These are phyloP conservation scores for Trichoderma lentiforme DNA, from an alignment of 2,329 filamentous ascomycete genomes.

Conservation along the genomic window DNA sequence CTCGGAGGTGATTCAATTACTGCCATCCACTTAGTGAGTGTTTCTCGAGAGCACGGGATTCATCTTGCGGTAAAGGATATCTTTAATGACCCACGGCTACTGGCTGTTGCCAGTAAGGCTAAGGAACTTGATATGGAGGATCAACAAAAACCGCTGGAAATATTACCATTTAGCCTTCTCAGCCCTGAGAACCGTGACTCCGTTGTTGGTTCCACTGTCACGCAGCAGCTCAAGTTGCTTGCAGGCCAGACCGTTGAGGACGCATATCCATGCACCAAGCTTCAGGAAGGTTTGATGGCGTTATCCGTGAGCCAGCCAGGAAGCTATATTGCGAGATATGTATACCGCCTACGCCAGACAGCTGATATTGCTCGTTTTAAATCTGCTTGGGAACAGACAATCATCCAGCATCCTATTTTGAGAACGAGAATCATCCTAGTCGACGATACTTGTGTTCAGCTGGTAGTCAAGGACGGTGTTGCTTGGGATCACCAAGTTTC, in stretches of 20 bases:
- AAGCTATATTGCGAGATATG: constrained; percentile 34
- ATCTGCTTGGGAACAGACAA: constrained; percentile 27
- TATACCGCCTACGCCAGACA: constrained; percentile 21
- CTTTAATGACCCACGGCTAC: constrained; percentile 15
- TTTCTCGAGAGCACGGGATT: constrained; percentile 13
- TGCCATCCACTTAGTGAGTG: constrained; percentile 16
- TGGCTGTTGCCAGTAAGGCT: constrained; percentile 1
- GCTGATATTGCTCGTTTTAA: constrained; percentile 28
- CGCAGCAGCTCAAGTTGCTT: background rate
- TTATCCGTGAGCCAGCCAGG: constrained; percentile 31
- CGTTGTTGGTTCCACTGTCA: background rate
- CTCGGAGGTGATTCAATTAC: constrained; percentile 37
- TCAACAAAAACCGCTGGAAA: background rate
- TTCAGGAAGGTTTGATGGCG: constrained; percentile 40
- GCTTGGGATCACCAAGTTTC: background rate
- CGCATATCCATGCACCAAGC: constrained; percentile 37
- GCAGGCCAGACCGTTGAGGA: constrained; percentile 26
- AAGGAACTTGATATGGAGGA: background rate
- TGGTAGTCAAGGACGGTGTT: constrained; percentile 1
- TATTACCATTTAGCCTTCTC: background rate
- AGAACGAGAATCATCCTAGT: constrained; percentile 19
- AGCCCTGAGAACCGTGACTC: background rate
- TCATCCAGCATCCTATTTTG: background rate
- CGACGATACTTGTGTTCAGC: constrained; percentile 13
- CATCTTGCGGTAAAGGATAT: constrained; percentile 10